Evolutionary conservation across 164 flowering plant genomes (phyloP), one percentile per base, ranked within the genome.

Genomic region (Annona cherimola): DNA sequence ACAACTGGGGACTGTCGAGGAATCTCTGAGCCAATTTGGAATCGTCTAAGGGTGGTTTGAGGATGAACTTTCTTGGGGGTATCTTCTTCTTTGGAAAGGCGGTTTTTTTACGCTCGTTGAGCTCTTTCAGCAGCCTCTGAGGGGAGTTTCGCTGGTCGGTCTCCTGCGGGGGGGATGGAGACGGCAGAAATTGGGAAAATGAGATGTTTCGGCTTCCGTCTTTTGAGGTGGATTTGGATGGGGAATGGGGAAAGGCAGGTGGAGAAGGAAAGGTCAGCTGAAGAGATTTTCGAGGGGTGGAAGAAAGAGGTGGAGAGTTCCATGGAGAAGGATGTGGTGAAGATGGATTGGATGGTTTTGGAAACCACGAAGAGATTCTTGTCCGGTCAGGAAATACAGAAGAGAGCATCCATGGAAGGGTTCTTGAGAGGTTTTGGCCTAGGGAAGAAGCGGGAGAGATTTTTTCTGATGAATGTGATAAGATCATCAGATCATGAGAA

Each of bases 21-120:
- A 93, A 95, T 71, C 93, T 86, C 40, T 84, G 83, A 0, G 94
- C 88, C n/a, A 95, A 72, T 77, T 67, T 90, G 6, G 79, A 77
- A 72, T 95, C 97, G 54, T 95, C 99, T n/a, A 95, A 74, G 0
- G 98, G 98, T 5, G 99, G 99, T 71, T 83, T 91, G 2, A 95
- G 87, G 8, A 95, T 90, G 80, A 80, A 93, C 70, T 84, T 76
- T 72, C 78, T 93, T 0, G 95, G 92, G n/a, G 98, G 99, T 0
- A 80, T 67, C 70, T 80, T 87, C 66, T 87, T 93, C 83, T 86
- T 90, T 2, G 97, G 98, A 41, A 88, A 83, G 0, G 78, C 83
- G 19, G 75, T 69, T 72, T 80, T 83, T 66, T 89, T 95, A 20
- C 98, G 90, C 81, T 95, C 90, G 5, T 85, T 87, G 6, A 95